Evolutionary conservation across 345 rosid genomes (phyloP).

Genomic region (Aquilaria sinensis): DNA sequence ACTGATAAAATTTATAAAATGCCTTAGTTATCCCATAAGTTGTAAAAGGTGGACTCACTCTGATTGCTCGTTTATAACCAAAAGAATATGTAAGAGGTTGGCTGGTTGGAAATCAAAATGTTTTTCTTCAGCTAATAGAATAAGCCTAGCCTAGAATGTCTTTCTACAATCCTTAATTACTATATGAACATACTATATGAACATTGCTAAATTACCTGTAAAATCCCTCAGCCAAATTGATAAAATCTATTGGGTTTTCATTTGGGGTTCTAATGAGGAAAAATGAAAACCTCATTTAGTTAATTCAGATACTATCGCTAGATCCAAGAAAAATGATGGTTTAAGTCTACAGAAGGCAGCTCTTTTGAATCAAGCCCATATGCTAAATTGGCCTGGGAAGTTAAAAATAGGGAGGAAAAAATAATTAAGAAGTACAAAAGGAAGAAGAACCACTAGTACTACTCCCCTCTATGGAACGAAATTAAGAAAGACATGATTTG

Average conservation of each 20-base stretch:
- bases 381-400: not conserved
- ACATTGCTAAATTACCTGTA: not conserved
- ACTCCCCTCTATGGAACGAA: no score
- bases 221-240: not conserved
- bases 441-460: no score
- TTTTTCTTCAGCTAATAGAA: not conserved
- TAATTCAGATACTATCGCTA: not conserved
- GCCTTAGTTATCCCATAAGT: no score
- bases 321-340: not conserved
- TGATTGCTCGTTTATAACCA: no score
- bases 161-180: not conserved
- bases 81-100: no score
- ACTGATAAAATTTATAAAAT: no score
- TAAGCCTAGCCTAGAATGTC: not conserved
- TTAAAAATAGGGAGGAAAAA: no score
- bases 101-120: not conserved
- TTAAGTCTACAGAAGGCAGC: not conserved
- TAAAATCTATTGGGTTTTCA: not conserved
- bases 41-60: no score
- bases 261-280: not conserved
- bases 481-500: no score
- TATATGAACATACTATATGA: not conserved
- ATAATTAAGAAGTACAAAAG: no score
- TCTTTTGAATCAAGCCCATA: not conserved
- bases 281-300: not conserved